A percentile compares a stretch with the other conserved stretches of the same genome.
phyloP scores from a whole-genome alignment of 257 asterid species.

The Salvia splendens region DNA sequence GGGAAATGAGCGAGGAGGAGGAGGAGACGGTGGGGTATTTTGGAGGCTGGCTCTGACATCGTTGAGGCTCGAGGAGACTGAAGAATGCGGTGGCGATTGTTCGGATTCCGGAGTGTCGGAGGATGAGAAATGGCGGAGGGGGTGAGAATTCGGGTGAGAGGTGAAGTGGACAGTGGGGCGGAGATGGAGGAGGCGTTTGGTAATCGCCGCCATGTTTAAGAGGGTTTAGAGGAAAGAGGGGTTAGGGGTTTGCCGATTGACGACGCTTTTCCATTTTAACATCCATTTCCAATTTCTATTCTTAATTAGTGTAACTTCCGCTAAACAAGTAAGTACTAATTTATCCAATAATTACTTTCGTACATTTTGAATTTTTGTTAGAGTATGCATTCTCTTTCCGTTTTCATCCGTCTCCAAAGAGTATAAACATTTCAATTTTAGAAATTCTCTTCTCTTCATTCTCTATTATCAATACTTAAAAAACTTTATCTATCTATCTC shows the following conservation, averaged over 20 bases:
- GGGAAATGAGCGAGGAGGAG: constrained; percentile 15
- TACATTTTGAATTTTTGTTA: no score
- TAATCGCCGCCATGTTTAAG: constrained; percentile 46
- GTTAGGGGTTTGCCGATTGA: neutral
- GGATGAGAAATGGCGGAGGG: constrained; percentile 37
- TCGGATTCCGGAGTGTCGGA: neutral
- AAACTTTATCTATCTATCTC: no score
- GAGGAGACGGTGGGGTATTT: neutral
- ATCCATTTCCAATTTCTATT: no score
- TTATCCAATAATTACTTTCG: no score
- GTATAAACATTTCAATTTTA: no score
- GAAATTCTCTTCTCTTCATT: no score
- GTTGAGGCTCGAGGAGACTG: constrained; percentile 34
- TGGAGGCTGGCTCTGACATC: constrained; percentile 45
- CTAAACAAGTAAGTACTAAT: no score
- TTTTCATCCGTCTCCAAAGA: no score
- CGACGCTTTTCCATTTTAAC: neutral
- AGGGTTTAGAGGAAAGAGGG: constrained; percentile 28
- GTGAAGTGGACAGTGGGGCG: neutral
- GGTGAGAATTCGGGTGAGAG: neutral
- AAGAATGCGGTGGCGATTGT: constrained; percentile 17
- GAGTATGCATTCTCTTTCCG: no score
- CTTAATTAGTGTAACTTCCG: no score
- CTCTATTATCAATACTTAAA: no score
- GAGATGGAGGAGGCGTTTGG: constrained; percentile 47